phyloP scores from a whole-genome alignment of 2,329 filamentous ascomycete genomes.

The Trichophyton equinum region DNA sequence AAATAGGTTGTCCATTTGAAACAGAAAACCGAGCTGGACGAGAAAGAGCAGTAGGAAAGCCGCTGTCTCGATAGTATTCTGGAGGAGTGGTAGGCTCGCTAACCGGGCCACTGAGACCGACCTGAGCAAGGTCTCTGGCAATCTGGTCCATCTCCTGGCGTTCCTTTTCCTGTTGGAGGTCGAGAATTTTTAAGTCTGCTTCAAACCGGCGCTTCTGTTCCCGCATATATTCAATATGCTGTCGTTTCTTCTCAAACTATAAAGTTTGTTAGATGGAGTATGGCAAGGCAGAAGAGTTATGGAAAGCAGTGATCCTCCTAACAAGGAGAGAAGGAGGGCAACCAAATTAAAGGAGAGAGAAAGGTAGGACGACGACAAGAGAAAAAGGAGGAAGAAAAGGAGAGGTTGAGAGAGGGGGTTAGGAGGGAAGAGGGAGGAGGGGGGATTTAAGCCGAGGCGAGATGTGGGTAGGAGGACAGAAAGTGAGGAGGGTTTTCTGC shows the following conservation, averaged over 20 bases:
- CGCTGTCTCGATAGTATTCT: conserved; percentile 65
- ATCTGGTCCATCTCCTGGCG: conserved; percentile 76
- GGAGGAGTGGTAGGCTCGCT: conserved; percentile 94
- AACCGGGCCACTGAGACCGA: conserved; percentile 55
- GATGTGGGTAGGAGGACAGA: neutral
- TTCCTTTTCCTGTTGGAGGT: conserved; percentile 70
- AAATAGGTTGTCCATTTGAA: conserved; percentile 72
- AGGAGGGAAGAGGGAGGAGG: neutral
- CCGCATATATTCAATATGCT: conserved; percentile 80
- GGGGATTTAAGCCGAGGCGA: neutral
- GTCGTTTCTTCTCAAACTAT: conserved; percentile 85
- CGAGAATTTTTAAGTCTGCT: conserved; percentile 79
- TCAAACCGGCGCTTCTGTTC: conserved; percentile 85
- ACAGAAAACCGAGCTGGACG: conserved; percentile 80
- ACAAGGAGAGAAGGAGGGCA: no score
- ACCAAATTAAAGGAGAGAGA: neutral
- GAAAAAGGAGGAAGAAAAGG: neutral
- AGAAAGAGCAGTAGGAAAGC: conserved; percentile 68
- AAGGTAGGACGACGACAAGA: neutral
- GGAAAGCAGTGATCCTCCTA: neutral
- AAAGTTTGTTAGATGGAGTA: conserved; percentile 26
- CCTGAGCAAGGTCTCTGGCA: conserved; percentile 60
- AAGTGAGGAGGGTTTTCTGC: conserved; percentile 4
- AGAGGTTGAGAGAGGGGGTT: neutral
- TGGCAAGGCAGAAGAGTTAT: neutral